Evolutionary conservation across 352 stramenopile genomes (phyloP).

Genomic region (Globisporangium mamillatum): DNA sequence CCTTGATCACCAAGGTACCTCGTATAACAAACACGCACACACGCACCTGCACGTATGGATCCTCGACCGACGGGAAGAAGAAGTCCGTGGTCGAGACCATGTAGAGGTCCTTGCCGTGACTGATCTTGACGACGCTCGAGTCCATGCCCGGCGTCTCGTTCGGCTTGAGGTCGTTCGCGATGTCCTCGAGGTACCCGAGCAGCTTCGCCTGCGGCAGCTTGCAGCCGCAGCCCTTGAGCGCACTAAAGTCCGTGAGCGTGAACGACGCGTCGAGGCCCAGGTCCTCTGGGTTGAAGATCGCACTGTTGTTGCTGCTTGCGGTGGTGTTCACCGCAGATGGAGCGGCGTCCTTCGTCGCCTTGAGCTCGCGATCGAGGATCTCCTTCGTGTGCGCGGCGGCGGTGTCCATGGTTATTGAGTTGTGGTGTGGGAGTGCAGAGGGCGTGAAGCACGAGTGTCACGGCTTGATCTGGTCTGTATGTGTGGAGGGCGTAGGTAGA

Average conservation of each 20-base stretch:
- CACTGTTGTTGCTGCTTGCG: background rate
- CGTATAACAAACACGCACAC: background rate
- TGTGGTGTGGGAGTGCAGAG: background rate
- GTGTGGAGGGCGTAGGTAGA: background rate
- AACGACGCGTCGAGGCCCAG: constrained; percentile 77
- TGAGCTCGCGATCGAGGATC: constrained; percentile 64
- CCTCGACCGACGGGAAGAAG: constrained; percentile 95
- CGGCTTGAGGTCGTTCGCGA: constrained; percentile 89
- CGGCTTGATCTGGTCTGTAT: background rate
- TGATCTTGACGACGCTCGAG: constrained; percentile 89
- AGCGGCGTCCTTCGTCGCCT: constrained; percentile 7
- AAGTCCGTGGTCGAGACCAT: constrained; percentile 94
- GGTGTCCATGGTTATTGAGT: constrained; percentile 39
- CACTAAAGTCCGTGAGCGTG: constrained; percentile 79
- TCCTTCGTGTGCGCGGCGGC: constrained; percentile 50
- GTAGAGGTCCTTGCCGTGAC: constrained; percentile 80
- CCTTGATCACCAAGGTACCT: background rate
- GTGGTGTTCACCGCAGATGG: constrained; percentile 5
- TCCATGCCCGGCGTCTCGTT: constrained; percentile 91
- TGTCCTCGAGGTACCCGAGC: constrained; percentile 87
- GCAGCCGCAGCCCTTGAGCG: constrained; percentile 95
- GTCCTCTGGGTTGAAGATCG: constrained; percentile 49
- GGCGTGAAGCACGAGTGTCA: background rate
- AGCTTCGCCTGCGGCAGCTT: constrained; percentile 94
- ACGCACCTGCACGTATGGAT: constrained; percentile 83